Percentiles rank a stretch among this genome's conserved stretches.
Evolutionary conservation across 257 asterid genomes (phyloP).

Genomic region (Nicotiana attenuata): DNA sequence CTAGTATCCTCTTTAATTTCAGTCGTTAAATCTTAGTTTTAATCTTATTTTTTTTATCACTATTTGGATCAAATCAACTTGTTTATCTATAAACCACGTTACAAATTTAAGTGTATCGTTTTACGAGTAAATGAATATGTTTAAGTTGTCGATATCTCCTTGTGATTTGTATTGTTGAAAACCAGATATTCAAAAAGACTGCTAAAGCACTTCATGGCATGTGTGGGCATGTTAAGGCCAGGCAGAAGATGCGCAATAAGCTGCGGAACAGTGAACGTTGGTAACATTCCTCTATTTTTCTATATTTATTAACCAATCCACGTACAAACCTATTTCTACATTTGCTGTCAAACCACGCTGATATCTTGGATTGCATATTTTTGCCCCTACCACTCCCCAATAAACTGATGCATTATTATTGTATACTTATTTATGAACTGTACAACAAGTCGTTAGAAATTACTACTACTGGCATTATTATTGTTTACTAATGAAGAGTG

Average conservation of each 20-base stretch:
- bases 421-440: neutral
- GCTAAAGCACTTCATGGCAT: neutral
- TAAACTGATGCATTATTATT: no score
- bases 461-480: neutral
- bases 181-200: neutral
- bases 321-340: neutral
- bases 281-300: neutral
- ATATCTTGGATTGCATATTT: neutral
- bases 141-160: no score
- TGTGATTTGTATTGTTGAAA: no score
- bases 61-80: no score
- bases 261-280: neutral
- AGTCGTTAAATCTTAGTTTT: no score
- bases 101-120: no score
- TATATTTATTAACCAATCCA: neutral
- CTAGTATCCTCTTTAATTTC: no score
- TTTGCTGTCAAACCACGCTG: neutral
- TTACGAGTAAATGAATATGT: no score
- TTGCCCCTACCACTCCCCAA: neutral
- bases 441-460: neutral
- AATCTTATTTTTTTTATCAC: no score
- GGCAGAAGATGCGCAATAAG: neutral
- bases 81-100: no score
- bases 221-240: neutral
- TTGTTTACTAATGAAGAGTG: neutral